A percentile compares a stretch with the other conserved stretches of the same genome.
Conservation (phyloP, 2,329 filamentous ascomycete species). For the Trichoderma sp. region DNA sequence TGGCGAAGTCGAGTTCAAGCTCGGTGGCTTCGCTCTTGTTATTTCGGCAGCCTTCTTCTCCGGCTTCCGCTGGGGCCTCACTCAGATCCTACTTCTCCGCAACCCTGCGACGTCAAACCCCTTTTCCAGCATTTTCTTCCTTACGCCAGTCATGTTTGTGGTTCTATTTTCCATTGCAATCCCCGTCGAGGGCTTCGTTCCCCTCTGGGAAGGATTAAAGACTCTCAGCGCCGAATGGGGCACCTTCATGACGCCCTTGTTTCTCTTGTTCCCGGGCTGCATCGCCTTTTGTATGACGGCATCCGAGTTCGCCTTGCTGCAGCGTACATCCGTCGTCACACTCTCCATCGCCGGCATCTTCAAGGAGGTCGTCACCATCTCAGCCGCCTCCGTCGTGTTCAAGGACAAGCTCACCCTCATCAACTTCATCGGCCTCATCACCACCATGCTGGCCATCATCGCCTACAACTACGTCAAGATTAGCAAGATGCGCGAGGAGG, state of each 20-base stretch:
- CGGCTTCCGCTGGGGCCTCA: conserved; percentile 97
- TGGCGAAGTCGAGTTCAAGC: conserved; percentile 86
- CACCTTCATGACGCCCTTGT: conserved; percentile 61
- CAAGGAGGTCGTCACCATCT: conserved; percentile 97
- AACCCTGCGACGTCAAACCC: conserved; percentile 96
- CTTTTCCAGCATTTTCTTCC: conserved; percentile 94
- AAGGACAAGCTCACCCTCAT: conserved; percentile 83
- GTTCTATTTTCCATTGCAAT: conserved; percentile 78
- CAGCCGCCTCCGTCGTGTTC: conserved; percentile 83
- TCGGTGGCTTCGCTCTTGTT: conserved; percentile 85
- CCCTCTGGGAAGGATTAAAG: conserved; percentile 66
- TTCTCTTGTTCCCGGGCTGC: conserved; percentile 85
- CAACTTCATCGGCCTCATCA: conserved; percentile 83
- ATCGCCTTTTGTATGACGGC: conserved; percentile 97
- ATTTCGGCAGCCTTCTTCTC: conserved; percentile 94
- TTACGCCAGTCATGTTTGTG: conserved; percentile 96
- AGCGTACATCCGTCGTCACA: conserved; percentile 94
- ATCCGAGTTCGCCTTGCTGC: conserved; percentile 90
- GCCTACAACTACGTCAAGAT: conserved; percentile 97
- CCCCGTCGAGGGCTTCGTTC: conserved; percentile 76
- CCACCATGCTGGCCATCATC: conserved; percentile 83
- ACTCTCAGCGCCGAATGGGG: conserved; percentile 70
- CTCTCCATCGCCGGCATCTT: conserved; percentile 97
- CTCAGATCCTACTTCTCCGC: conserved; percentile 89
- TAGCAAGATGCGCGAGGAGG: conserved; percentile 79